These are phyloP conservation scores for Acanthamoeba triangularis DNA, from an alignment of 208 protist species.

Conservation along the genomic window DNA sequence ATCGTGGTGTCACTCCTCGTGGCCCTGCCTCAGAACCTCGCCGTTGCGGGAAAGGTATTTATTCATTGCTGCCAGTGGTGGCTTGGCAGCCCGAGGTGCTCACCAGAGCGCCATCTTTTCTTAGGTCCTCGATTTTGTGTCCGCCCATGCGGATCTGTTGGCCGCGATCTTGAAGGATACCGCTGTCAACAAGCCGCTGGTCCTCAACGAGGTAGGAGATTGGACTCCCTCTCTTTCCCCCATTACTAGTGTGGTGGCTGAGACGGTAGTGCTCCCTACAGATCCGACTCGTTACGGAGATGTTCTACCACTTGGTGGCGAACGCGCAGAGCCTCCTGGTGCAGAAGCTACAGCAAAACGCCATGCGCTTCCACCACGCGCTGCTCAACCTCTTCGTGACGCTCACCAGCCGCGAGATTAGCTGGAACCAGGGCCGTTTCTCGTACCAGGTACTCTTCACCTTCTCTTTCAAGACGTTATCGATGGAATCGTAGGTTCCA, in stretches of 20 bases:
- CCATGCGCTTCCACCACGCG: slow-evolving; percentile 70
- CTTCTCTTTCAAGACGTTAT: too few species aligned
- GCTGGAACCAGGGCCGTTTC: background rate
- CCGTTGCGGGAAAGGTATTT: slow-evolving; percentile 33
- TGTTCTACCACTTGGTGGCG: slow-evolving; percentile 73
- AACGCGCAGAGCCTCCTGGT: slow-evolving; percentile 28
- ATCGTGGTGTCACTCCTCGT: slow-evolving; percentile 74
- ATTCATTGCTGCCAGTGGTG: background rate
- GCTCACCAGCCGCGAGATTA: slow-evolving; percentile 55
- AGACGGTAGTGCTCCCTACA: background rate
- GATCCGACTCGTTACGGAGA: slow-evolving; percentile 29
- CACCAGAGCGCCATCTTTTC: background rate
- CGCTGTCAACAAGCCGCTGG: slow-evolving; percentile 15
- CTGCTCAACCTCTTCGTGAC: slow-evolving; percentile 66
- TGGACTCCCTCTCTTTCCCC: background rate
- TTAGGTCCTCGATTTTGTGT: slow-evolving; percentile 72
- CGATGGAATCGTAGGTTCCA: background rate
- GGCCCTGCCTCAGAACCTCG: slow-evolving; percentile 69
- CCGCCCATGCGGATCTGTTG: slow-evolving; percentile 60
- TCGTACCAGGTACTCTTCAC: background rate
- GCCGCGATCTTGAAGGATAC: slow-evolving; percentile 65
- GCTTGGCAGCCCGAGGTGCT: background rate
- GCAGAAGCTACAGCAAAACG: slow-evolving; percentile 72
- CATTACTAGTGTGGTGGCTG: background rate
- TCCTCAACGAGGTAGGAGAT: slow-evolving; percentile 37